These are phyloP conservation scores for Ceratocystis smalleyi DNA, from an alignment of 2,329 filamentous ascomycete genomes.

Conservation along the genomic window DNA sequence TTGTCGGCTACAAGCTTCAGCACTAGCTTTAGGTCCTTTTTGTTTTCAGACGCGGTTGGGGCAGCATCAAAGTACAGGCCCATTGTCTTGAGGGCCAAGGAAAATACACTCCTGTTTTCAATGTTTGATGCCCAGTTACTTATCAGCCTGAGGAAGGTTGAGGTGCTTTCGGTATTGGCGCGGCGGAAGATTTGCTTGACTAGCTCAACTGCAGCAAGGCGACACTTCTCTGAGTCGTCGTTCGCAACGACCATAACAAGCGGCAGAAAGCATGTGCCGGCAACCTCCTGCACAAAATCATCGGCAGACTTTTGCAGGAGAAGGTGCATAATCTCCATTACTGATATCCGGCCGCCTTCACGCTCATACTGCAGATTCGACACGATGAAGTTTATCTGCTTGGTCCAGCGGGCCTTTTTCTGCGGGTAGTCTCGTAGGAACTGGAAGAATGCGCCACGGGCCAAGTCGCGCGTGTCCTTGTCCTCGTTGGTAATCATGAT, in stretches of 20 bases:
- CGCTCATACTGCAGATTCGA: constrained; percentile 85
- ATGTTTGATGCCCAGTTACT: constrained; percentile 56
- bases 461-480: constrained; percentile 70
- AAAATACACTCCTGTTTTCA: constrained; percentile 53
- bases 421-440: constrained; percentile 93
- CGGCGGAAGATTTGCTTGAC: constrained; percentile 67
- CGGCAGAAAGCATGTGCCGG: constrained; percentile 69
- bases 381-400: constrained; percentile 76
- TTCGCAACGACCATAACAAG: constrained; percentile 75
- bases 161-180: constrained; percentile 55
- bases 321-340: constrained; percentile 80
- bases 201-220: constrained; percentile 63
- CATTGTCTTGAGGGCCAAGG: constrained; percentile 66
- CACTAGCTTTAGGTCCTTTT: constrained; percentile 52
- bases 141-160: constrained; percentile 55
- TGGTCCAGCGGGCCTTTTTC: constrained; percentile 71
- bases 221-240: constrained; percentile 74
- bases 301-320: constrained; percentile 74
- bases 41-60: constrained; percentile 41
- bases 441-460: constrained; percentile 79
- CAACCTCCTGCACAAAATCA: constrained; percentile 67
- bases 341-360: constrained; percentile 73
- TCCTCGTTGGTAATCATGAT: constrained; percentile 97
- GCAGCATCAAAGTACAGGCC: constrained; percentile 64
- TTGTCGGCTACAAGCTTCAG: constrained; percentile 38